Percentiles rank a stretch among this genome's conserved stretches.
These are phyloP conservation scores for Alnus glutinosa DNA, from an alignment of 306 rosid species.

Conservation along the genomic window DNA sequence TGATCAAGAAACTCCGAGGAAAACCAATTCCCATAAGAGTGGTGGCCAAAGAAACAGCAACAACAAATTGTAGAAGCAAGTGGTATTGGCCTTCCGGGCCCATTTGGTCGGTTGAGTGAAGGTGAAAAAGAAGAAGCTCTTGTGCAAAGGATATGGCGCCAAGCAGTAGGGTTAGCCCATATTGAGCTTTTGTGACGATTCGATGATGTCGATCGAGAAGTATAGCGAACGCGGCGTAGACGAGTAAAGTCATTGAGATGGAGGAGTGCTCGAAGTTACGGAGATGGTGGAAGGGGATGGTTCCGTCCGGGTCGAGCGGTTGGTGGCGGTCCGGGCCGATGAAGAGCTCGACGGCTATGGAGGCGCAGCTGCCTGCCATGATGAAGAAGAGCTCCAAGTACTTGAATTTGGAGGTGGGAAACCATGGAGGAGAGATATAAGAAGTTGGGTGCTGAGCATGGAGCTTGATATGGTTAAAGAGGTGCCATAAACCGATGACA, in stretches of 20 bases:
- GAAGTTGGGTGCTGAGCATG: slow-evolving; percentile 42
- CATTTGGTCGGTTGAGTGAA: slow-evolving; percentile 74
- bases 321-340: slow-evolving; percentile 64
- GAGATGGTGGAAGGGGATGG: slow-evolving; percentile 83
- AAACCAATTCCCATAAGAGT: slow-evolving; percentile 57
- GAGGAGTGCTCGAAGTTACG: slow-evolving; percentile 81
- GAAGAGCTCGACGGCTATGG: slow-evolving; percentile 80
- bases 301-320: slow-evolving; percentile 65
- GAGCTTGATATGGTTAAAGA: slow-evolving; percentile 72
- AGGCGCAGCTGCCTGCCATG: slow-evolving; percentile 43
- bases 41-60: slow-evolving; percentile 44
- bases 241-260: slow-evolving; percentile 59
- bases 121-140: slow-evolving; percentile 71
- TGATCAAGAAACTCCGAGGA: slow-evolving; percentile 48
- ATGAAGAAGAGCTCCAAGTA: slow-evolving; percentile 64
- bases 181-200: slow-evolving; percentile 4
- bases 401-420: slow-evolving; percentile 50
- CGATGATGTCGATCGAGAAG: slow-evolving; percentile 41
- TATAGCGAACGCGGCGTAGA: slow-evolving; percentile 52
- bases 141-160: slow-evolving; percentile 63
- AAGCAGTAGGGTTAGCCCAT: slow-evolving; percentile 50
- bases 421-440: slow-evolving; percentile 61
- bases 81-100: slow-evolving; percentile 91
- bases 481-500: slow-evolving; percentile 82
- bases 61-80: slow-evolving; percentile 47